A percentile compares a stretch with the other conserved stretches of the same genome.
Conservation (phyloP, 768 basidiomycete genomes). For the Cystobasidiopsis lactophilus region DNA sequence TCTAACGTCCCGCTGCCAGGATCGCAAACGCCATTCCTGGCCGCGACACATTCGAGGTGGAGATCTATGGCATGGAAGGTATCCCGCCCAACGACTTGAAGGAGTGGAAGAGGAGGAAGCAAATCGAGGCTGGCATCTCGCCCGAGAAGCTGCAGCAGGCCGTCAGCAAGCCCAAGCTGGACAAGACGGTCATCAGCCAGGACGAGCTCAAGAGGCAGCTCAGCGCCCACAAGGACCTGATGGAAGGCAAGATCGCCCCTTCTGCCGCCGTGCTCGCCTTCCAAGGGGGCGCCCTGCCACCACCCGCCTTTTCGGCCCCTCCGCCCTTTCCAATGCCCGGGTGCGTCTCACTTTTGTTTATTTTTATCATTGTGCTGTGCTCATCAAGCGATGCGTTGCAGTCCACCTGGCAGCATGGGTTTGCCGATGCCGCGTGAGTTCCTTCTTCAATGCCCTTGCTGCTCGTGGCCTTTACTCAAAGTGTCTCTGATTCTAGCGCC, state of each 20-base stretch:
- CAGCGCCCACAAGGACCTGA: constrained; percentile 70
- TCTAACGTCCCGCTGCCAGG: constrained; percentile 37
- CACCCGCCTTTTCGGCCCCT: constrained; percentile 27
- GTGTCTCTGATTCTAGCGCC: not conserved
- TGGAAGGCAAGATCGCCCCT: constrained; percentile 33
- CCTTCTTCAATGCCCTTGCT: not conserved
- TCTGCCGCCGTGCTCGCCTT: not conserved
- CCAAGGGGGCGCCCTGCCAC: not conserved
- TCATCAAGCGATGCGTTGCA: too few species aligned
- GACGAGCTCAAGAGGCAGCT: constrained; percentile 67
- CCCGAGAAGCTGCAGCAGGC: constrained; percentile 27
- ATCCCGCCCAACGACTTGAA: constrained; percentile 83
- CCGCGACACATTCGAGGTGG: constrained; percentile 90
- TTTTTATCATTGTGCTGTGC: too few species aligned
- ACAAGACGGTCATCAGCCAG: constrained; percentile 54
- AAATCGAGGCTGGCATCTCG: constrained; percentile 63
- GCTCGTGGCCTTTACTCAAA: not conserved
- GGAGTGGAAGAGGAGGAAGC: constrained; percentile 87
- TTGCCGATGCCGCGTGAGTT: not conserved
- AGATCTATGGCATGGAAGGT: constrained; percentile 99
- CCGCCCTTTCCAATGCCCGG: constrained; percentile 23
- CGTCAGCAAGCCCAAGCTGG: constrained; percentile 44
- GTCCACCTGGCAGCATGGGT: not conserved
- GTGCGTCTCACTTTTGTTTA: not conserved
- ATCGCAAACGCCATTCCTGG: constrained; percentile 93